Evolutionary conservation across 768 basidiomycete species (phyloP).

Genomic region (Lactifluus hygrophoroides): DNA sequence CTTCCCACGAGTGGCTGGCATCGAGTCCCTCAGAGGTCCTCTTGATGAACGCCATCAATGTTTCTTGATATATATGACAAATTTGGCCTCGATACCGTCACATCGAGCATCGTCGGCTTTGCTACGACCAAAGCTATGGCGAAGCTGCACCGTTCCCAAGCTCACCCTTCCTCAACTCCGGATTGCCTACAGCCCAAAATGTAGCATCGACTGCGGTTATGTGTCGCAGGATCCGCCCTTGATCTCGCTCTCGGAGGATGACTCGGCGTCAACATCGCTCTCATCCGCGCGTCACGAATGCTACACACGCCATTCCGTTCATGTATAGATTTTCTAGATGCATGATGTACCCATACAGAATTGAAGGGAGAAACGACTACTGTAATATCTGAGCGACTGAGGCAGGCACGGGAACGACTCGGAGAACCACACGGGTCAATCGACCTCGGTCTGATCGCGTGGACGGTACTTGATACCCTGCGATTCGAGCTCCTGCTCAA

Average conservation of each 20-base stretch:
- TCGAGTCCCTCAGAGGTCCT: too few relatives aligned
- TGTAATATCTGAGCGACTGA: background rate
- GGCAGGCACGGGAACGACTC: background rate
- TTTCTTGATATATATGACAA: constrained; percentile 39
- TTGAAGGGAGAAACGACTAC: background rate
- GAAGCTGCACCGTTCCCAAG: constrained; percentile 30
- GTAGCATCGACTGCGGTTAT: constrained; percentile 51
- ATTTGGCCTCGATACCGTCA: constrained; percentile 59
- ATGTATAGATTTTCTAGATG: background rate
- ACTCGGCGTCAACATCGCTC: constrained; percentile 46
- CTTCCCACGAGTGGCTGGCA: background rate
- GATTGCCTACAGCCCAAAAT: constrained; percentile 48
- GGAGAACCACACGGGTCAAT: constrained; percentile 30
- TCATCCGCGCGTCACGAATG: constrained; percentile 54
- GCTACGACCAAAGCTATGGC: constrained; percentile 59
- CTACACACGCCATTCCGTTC: too few relatives aligned
- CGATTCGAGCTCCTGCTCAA: constrained; percentile 70
- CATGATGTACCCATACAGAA: constrained; percentile 1
- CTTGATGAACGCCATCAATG: constrained; percentile 23
- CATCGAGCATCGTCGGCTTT: constrained; percentile 58
- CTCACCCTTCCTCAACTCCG: constrained; percentile 9
- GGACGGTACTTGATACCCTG: constrained; percentile 81
- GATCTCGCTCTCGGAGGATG: constrained; percentile 62
- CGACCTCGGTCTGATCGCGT: constrained; percentile 69
- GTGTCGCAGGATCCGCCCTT: constrained; percentile 48